These are phyloP conservation scores for Sclerotinia minor DNA, from an alignment of 2,329 filamentous ascomycete species.

Conservation along the genomic window DNA sequence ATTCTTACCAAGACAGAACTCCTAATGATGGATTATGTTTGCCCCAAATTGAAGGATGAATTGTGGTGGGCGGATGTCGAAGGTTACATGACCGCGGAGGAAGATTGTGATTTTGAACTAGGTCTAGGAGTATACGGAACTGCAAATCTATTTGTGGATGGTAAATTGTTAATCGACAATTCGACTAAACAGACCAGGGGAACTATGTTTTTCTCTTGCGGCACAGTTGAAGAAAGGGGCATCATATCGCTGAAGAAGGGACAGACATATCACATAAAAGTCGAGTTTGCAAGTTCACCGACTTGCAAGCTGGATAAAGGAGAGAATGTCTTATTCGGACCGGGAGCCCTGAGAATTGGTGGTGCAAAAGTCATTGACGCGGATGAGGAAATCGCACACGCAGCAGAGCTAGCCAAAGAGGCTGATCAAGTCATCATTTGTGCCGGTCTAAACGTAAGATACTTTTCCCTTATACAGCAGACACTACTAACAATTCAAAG, in stretches of 20 bases:
- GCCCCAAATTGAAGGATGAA: slow-evolving; percentile 37
- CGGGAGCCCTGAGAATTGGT: slow-evolving; percentile 63
- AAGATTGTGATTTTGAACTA: slow-evolving; percentile 42
- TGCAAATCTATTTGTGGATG: slow-evolving; percentile 42
- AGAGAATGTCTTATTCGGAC: slow-evolving; percentile 53
- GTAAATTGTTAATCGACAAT: slow-evolving; percentile 41
- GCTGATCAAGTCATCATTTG: slow-evolving; percentile 76
- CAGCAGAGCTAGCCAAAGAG: slow-evolving; percentile 63
- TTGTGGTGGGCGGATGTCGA: slow-evolving; percentile 46
- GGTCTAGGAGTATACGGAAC: slow-evolving; percentile 44
- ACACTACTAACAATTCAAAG: slow-evolving; percentile 48
- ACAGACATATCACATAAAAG: slow-evolving; percentile 39
- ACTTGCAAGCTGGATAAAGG: slow-evolving; percentile 55
- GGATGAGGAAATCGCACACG: slow-evolving; percentile 61
- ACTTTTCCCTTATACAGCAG: slow-evolving; percentile 50
- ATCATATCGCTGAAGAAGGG: slow-evolving; percentile 37
- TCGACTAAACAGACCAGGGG: slow-evolving; percentile 42
- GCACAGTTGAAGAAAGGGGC: slow-evolving; percentile 42
- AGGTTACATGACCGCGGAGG: slow-evolving; percentile 39
- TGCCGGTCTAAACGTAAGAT: slow-evolving; percentile 64
- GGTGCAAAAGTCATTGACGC: slow-evolving; percentile 58
- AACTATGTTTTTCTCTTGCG: slow-evolving; percentile 45
- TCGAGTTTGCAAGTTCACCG: slow-evolving; percentile 55
- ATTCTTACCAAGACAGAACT: slow-evolving; percentile 47
- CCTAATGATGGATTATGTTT: slow-evolving; percentile 54